Evolutionary conservation across 805 yeast genomes (phyloP), one percentile per base, ranked within the genome.

Genomic region (Yamadazyma endophytica): DNA sequence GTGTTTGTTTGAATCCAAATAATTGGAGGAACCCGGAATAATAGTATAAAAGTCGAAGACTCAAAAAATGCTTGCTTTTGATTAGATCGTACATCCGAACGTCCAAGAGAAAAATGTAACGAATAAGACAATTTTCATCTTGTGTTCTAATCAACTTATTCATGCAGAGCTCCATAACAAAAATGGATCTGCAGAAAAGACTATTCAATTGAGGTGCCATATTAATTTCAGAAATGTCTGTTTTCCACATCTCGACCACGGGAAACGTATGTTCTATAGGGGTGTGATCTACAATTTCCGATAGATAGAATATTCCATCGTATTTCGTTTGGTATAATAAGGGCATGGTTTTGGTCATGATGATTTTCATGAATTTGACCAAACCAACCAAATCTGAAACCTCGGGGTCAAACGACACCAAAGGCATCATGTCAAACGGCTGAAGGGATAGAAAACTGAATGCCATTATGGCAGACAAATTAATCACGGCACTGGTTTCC

Each of bases 341-440:
- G 4, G 32, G 32, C 17, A 28, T n/a, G 3, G 22, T 9, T 20
- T 24, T 28, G 2, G 20, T 23, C 3, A 33, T 24, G 14, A 19
- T 12, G 7, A 24, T 15, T 24, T 33, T 33, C 36, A 33, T 33
- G 7, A 32, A 33, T 13, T 20, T 23, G 9, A 24, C 18, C 20
- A 33, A 13, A 7, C 29, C 9, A 13, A 33, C 4, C 14, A 33
- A 17, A n/a, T 24, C 32, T n/a, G n/a, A n/a, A 12, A 28, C 14
- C 13, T 33, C 29, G 6, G 23, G 19, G 17, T 33, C 22, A 16
- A 24, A 33, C 13, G 24, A 21, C 3, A 33, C 21, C n/a, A 33
- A 21, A 4, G 13, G 15, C 2, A 33, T 24, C 3, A 33, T 13
- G 6, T 20, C 15, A 18, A 17, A 25, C 3, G 19, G 19, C n/a